Evolutionary conservation across 129 eudicot species (phyloP), one percentile per base, ranked within the genome.

Genomic region (Artemisia tridentata): DNA sequence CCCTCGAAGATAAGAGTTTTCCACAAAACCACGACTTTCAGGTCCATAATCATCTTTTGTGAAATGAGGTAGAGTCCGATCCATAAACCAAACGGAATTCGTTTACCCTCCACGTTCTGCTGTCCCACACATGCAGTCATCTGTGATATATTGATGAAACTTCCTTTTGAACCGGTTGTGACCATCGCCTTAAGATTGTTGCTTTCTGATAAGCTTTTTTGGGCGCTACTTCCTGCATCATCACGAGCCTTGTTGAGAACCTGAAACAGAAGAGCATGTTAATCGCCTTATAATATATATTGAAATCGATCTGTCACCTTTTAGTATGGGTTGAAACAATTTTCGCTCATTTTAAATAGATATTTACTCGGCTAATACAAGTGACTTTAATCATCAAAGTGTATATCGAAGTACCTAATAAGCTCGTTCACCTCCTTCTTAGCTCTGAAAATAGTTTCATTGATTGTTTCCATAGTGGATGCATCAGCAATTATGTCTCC

Each of bases 41-140:
- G 98, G 98, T 38, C 98, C 98, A 51, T 74, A 80, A 77, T 92
- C 96, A 71, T 89, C 96, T 82, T 93, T 85, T 29, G 97, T 87
- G 78, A 93, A 93, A 82, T 93, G 99, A 17, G 99, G 99, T 61
- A 93, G 86, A 17, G 99, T 90, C 7, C 99, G 91, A 31, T 83
- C 96, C 23, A 82, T 80, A 71, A 93, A 4, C 97, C 97, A 59
- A 81, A 93, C 8, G 99, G 99, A 50, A 93, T 93, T 21, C 99
- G 91, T 56, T 93, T 93, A 25, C 99, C 99, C 76, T 93, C 99
- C 71, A 93, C 99, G 66, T 93, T 93, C 78, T 93, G 97, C 85
- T 93, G 99, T 45, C 99, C 99, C 81, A 93, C 99, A 88, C 99
- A 93, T 50, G 99, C 97, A 80, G 99, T 93, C 99, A 93, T 93